Conservation (phyloP, 192 early-diverging fungal genomes). For the Coemansia sp. region DNA sequence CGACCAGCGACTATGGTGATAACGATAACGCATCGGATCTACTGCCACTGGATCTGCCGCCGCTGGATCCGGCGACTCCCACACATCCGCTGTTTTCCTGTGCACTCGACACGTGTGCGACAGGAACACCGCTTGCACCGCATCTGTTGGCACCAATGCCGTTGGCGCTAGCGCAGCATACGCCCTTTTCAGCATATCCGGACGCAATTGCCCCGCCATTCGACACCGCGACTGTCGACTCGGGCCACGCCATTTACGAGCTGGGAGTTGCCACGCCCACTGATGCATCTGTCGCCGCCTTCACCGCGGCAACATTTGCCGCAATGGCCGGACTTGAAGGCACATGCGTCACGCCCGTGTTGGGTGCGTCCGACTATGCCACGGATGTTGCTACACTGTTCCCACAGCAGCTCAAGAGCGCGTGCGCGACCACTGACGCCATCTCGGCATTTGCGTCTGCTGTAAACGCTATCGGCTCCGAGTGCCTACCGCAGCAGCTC, state of each 20-base stretch:
- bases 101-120: background rate
- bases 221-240: background rate
- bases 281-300: constrained; percentile 2
- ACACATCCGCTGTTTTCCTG: too few species aligned
- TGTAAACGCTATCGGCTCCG: background rate
- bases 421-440: background rate
- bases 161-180: background rate
- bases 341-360: background rate
- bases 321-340: constrained; percentile 19
- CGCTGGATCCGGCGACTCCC: too few species aligned
- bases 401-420: background rate
- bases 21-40: background rate
- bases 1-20: background rate
- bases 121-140: background rate
- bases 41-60: background rate
- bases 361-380: background rate
- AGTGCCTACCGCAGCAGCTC: background rate
- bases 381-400: background rate
- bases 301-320: constrained; percentile 33
- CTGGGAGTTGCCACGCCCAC: constrained; percentile 3
- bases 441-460: constrained; percentile 15
- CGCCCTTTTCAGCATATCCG: background rate
- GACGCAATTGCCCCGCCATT: background rate
- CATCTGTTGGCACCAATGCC: background rate
- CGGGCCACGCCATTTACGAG: background rate